phyloP scores from a whole-genome alignment of 208 protist species.

The Leishmania braziliensis region DNA sequence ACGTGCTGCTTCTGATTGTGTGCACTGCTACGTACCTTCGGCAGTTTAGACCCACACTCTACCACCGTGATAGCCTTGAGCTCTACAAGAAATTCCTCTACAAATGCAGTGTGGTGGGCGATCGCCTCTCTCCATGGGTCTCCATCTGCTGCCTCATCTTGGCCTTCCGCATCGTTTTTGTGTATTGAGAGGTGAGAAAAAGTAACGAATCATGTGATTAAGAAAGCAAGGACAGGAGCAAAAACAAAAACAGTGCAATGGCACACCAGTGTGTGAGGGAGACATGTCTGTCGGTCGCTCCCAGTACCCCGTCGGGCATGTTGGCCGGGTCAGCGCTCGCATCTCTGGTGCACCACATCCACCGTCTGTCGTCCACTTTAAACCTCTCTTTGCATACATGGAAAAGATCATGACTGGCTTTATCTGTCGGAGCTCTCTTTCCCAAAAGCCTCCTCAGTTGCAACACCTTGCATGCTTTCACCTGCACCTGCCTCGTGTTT shows the following conservation, averaged over 20 bases:
- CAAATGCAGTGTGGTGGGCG: constrained; percentile 92
- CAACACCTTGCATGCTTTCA: background rate
- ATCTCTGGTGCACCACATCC: background rate
- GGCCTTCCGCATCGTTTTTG: constrained; percentile 80
- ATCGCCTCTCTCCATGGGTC: constrained; percentile 87
- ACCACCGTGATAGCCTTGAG: constrained; percentile 83
- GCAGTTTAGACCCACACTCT: constrained; percentile 86
- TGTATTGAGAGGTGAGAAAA: constrained; percentile 40
- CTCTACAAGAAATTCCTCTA: constrained; percentile 91
- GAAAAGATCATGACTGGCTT: background rate
- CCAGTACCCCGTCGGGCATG: background rate
- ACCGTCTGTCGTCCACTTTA: background rate
- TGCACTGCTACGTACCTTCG: constrained; percentile 91
- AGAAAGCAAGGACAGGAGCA: background rate
- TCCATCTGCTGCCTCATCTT: constrained; percentile 79
- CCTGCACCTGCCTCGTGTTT: background rate
- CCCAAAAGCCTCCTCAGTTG: background rate
- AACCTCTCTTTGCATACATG: background rate
- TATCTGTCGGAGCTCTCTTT: background rate
- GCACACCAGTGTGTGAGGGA: background rate
- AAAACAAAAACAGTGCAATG: background rate
- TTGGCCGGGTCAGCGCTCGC: background rate
- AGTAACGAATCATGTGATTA: background rate
- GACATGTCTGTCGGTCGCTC: background rate
- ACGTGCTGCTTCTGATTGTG: constrained; percentile 85